These are phyloP conservation scores for Ploettnerulaceae sp. DNA, from an alignment of 2,329 filamentous ascomycete genomes.

Conservation along the genomic window DNA sequence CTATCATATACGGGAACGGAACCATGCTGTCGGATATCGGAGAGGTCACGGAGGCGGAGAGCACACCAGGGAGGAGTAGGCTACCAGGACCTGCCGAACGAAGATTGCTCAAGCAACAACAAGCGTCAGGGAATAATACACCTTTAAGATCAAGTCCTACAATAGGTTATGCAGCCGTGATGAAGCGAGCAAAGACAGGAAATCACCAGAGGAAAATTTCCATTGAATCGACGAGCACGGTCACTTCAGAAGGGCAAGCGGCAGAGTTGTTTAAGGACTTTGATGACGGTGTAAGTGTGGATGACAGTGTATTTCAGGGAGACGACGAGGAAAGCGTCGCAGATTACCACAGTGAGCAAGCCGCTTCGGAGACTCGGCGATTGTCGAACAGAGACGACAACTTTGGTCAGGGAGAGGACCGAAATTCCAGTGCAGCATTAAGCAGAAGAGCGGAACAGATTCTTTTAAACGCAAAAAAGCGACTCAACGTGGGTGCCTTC, in stretches of 20 bases:
- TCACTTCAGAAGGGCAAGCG: slow-evolving; percentile 47
- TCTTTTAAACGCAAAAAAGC: slow-evolving; percentile 84
- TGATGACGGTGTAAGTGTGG: slow-evolving; percentile 57
- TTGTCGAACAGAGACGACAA: slow-evolving; percentile 26
- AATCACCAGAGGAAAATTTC: slow-evolving; percentile 49
- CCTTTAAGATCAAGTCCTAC: slow-evolving; percentile 43
- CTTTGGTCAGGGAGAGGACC: slow-evolving; percentile 48
- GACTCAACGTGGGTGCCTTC: slow-evolving; percentile 67
- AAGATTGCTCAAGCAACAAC: slow-evolving; percentile 27
- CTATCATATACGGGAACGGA: slow-evolving; percentile 65
- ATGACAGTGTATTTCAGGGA: slow-evolving; percentile 61
- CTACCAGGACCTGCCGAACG: slow-evolving; percentile 32
- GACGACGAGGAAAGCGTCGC: slow-evolving; percentile 63
- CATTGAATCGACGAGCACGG: slow-evolving; percentile 56
- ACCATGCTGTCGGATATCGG: slow-evolving; percentile 65
- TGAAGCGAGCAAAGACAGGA: slow-evolving; percentile 42
- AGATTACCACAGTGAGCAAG: slow-evolving; percentile 33
- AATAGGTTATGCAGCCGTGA: slow-evolving; percentile 41
- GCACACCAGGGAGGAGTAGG: slow-evolving; percentile 41
- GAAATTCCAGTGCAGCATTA: slow-evolving; percentile 67
- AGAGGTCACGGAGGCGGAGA: slow-evolving; percentile 50
- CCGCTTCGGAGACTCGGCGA: slow-evolving; percentile 28
- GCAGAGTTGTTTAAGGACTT: slow-evolving; percentile 53
- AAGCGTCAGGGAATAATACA: slow-evolving; percentile 13
- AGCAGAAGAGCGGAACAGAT: slow-evolving; percentile 85